Evolutionary conservation across 2,329 filamentous ascomycete genomes (phyloP), one percentile per base, ranked within the genome.

Genomic region (Penicillium verrucosum): DNA sequence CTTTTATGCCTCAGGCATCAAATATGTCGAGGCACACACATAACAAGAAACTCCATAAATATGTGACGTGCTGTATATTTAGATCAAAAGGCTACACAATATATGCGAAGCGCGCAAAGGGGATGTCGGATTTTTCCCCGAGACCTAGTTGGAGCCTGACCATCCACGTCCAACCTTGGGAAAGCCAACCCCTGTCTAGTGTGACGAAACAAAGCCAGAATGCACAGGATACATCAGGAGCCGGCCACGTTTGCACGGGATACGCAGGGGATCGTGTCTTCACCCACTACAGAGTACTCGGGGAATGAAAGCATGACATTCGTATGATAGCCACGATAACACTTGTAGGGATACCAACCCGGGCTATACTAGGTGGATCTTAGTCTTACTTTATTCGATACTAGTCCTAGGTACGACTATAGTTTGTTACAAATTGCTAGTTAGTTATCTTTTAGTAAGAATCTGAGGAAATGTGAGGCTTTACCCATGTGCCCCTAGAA

Each of bases 151-250:
- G 16, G 44, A 34, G 51, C 41, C 48, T 55, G 57, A 49, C 36
- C 41, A 38, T 32, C 37, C 51, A 25, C 41, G 25, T 55, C 52
- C 52, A 45, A 32, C 30, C 11, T 32, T 12, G 11, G 30, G 14
- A 50, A 51, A 25, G 23, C 34, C 56, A 52, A 56, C 25, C 12
- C 51, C 36, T 55, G 37, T 53, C 29, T 59, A 63, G 62, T 68
- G 63, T 45, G 66, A 69, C 54, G 60, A 62, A 53, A 54, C 58
- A 32, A 66, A 58, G 49, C 62, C 56, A 18, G 5, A 34, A 52
- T 68, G 60, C 45, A 45, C 60, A 40, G 55, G 61, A 25, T 69
- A 65, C 51, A 56, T 66, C 53, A 64, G 63, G 11, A 14, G 30
- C 30, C 16, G 62, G 64, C 55, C 64, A 65, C 54, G 29, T 62